Evolutionary conservation across 441 rosid genomes (phyloP).

Genomic region (Gossypium trilobum): DNA sequence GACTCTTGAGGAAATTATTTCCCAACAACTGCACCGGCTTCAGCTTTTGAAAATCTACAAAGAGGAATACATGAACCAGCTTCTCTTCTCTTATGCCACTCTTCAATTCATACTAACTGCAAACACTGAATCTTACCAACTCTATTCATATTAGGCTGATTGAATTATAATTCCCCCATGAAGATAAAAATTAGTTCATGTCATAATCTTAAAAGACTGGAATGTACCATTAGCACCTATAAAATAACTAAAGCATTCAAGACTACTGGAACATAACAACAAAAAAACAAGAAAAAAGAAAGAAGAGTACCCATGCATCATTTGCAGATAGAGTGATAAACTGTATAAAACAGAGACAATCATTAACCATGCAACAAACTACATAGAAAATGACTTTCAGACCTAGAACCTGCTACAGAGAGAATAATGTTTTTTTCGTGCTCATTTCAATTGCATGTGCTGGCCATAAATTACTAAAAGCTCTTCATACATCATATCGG

Average conservation of each 20-base stretch:
- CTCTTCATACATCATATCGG: not conserved
- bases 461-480: not conserved
- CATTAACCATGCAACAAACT: not conserved
- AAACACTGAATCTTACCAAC: not conserved
- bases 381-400: not conserved
- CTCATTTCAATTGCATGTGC: not conserved
- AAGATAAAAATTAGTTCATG: not conserved
- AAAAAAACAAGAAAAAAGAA: not conserved
- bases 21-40: not conserved
- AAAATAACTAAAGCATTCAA: conserved; percentile 9
- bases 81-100: not conserved
- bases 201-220: not conserved
- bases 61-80: not conserved
- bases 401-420: not conserved
- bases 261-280: not conserved
- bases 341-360: not conserved
- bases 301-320: not conserved
- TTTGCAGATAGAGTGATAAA: not conserved
- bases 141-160: not conserved
- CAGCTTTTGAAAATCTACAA: not conserved
- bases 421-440: not conserved
- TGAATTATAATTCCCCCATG: not conserved
- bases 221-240: not conserved
- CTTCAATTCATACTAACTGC: not conserved
- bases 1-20: conserved; percentile 1